phyloP scores from a whole-genome alignment of 345 rosid genomes.

The Salix caprea region DNA sequence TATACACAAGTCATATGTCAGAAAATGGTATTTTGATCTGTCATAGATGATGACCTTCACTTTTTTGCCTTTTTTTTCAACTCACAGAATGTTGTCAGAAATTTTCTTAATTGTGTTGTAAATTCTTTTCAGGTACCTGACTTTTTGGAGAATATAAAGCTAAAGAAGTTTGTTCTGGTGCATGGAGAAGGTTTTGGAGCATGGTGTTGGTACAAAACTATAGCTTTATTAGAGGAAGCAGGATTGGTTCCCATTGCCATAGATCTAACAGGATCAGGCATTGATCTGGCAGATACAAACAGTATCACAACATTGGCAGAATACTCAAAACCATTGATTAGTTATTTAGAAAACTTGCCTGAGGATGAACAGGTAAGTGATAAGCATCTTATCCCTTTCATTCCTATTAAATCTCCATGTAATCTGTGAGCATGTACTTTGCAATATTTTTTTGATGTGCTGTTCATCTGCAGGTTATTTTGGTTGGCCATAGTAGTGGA shows the following conservation, averaged over 20 bases:
- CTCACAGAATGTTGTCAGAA: neutral
- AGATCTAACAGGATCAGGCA: constrained; percentile 86
- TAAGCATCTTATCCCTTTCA: neutral
- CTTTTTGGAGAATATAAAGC: constrained; percentile 53
- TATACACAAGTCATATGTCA: neutral
- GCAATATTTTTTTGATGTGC: neutral
- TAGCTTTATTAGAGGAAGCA: constrained; percentile 78
- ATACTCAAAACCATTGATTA: constrained; percentile 73
- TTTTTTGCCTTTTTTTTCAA: neutral
- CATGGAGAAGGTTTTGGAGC: constrained; percentile 99
- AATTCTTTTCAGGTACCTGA: constrained; percentile 51
- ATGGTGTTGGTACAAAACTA: constrained; percentile 97
- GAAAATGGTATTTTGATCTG: neutral
- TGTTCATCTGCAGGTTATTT: constrained; percentile 53
- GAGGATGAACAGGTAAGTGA: constrained; percentile 81
- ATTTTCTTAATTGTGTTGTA: neutral
- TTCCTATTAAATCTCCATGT: neutral
- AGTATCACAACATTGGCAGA: constrained; percentile 64
- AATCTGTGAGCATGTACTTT: neutral
- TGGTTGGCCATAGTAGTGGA: constrained; percentile 89
- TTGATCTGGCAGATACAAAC: constrained; percentile 63
- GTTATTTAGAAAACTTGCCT: constrained; percentile 56
- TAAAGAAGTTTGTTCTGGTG: constrained; percentile 58
- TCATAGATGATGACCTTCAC: neutral
- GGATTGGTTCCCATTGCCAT: constrained; percentile 66